Percentiles rank a stretch among this genome's conserved stretches.
Conservation (phyloP, 208 protist genomes). For the Endotrypanum monterogeii region DNA sequence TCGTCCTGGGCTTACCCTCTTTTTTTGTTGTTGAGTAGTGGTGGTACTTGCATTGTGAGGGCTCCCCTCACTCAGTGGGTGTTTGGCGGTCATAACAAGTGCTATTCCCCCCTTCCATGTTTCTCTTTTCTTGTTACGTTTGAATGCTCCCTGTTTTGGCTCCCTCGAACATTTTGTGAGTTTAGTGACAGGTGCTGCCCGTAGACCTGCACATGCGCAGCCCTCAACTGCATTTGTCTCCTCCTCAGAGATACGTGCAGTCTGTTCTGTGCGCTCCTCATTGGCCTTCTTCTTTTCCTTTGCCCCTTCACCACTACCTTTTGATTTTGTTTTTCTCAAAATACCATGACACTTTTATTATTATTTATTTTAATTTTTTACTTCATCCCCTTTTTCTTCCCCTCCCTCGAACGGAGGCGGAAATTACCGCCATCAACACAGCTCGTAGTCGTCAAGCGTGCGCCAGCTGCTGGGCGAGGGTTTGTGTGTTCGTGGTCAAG, state of each 20-base stretch:
- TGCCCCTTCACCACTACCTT: no score
- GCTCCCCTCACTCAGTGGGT: background rate
- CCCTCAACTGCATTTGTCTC: background rate
- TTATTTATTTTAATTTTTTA: no score
- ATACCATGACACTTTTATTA: no score
- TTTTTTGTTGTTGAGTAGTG: background rate
- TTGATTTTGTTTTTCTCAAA: no score
- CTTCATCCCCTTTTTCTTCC: background rate
- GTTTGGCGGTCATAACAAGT: background rate
- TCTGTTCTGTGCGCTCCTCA: background rate
- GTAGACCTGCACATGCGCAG: background rate
- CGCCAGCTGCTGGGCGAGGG: no score
- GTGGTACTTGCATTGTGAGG: background rate
- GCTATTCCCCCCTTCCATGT: background rate
- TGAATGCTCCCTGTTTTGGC: slow-evolving; percentile 1
- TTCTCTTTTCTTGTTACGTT: background rate
- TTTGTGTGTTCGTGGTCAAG: no score
- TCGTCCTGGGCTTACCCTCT: background rate
- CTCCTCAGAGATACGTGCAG: background rate
- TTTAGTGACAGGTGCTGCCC: background rate
- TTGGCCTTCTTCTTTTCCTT: background rate
- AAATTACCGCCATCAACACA: no score
- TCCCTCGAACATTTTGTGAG: slow-evolving; percentile 4
- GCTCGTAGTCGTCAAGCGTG: no score
- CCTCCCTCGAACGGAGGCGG: no score